Base-by-base conservation (phyloP, 768 basidiomycete species). In the Mycena alexandri region DNA sequence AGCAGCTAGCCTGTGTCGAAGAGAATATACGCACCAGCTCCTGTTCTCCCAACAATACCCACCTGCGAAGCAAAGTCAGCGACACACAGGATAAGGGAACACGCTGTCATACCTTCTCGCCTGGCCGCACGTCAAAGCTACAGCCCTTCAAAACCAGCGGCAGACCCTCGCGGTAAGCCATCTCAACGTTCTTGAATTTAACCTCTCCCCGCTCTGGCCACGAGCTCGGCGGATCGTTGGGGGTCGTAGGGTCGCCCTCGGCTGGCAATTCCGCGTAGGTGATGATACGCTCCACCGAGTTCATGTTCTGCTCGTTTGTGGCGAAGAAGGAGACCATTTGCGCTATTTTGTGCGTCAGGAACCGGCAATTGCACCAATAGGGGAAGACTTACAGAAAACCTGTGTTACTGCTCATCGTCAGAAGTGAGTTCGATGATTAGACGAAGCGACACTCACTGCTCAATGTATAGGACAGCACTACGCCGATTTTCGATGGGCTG, bases 261-360 rank as follows among this genome's bases (percentile, higher is more conserved):
- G 83, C 67, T 1, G 82, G 82, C 4, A 95, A 82, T 47, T 90
- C 83, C 12, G 85, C 83, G 76, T 93, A 94, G 55, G 90, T 85
- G n/a, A 89, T 77, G 5, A 93, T 81, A 21, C 92, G 85, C 72
- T 93, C 91, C 9, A 90, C 90, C 0, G 89, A 86, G 71, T 92
- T 91, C 86, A 92, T 91, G 72, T 89, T 89, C 75, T 90, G 88
- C 73, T 90, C 89, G 67, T 85, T 89, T 67, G 83, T 80, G 6
- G 89, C 88, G 70, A 87, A 90, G 34, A 82, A 79, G 1, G 84
- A 80, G 17, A 90, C 82, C 75, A 89, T 82, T 67, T 87, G 82
- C 7, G 87, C 86, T 89, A 72, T 51, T 56, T n/a, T 48, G 19
- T 68, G 19, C 50, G 55, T 24, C 50, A 60, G 16, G 24, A 17